These are phyloP conservation scores for Mycena sanguinolenta DNA, from an alignment of 768 basidiomycete genomes.

Conservation along the genomic window DNA sequence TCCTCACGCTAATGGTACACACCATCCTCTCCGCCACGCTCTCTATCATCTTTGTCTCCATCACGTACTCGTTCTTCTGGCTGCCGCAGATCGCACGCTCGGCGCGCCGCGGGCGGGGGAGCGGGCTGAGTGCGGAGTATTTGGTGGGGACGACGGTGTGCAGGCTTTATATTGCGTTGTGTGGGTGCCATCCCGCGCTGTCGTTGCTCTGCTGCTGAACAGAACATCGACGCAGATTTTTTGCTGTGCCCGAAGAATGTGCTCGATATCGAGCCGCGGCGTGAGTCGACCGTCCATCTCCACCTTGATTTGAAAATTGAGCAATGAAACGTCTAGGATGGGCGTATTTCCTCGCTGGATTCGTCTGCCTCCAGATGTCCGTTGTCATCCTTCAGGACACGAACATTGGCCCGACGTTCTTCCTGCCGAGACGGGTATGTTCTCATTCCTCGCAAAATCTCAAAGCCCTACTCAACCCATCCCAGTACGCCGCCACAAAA, in stretches of 20 bases:
- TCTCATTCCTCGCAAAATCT: neutral
- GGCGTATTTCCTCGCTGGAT: slow-evolving; percentile 70
- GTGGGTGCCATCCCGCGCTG: slow-evolving; percentile 59
- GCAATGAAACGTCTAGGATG: slow-evolving; percentile 66
- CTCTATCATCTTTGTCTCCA: slow-evolving; percentile 73
- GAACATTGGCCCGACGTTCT: slow-evolving; percentile 83
- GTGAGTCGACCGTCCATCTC: slow-evolving; percentile 56
- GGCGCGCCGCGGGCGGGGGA: slow-evolving; percentile 74
- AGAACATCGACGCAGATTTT: slow-evolving; percentile 68
- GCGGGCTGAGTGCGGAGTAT: slow-evolving; percentile 78
- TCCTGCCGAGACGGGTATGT: slow-evolving; percentile 79
- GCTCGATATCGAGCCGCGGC: slow-evolving; percentile 80
- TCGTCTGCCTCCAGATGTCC: slow-evolving; percentile 73
- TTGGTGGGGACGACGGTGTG: slow-evolving; percentile 82
- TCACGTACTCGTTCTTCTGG: slow-evolving; percentile 88
- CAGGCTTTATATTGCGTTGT: slow-evolving; percentile 78
- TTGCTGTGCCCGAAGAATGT: slow-evolving; percentile 89
- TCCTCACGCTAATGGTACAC: slow-evolving; percentile 79
- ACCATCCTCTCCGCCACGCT: slow-evolving; percentile 78
- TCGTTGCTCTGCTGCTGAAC: slow-evolving; percentile 14
- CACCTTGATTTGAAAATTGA: slow-evolving; percentile 9
- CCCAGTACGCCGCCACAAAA: slow-evolving; percentile 70
- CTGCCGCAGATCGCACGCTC: slow-evolving; percentile 87
- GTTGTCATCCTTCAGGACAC: slow-evolving; percentile 79
- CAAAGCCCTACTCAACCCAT: slow-evolving; percentile 10